Evolutionary conservation across 2,329 filamentous ascomycete genomes (phyloP).

Genomic region (Claviceps capensis): DNA sequence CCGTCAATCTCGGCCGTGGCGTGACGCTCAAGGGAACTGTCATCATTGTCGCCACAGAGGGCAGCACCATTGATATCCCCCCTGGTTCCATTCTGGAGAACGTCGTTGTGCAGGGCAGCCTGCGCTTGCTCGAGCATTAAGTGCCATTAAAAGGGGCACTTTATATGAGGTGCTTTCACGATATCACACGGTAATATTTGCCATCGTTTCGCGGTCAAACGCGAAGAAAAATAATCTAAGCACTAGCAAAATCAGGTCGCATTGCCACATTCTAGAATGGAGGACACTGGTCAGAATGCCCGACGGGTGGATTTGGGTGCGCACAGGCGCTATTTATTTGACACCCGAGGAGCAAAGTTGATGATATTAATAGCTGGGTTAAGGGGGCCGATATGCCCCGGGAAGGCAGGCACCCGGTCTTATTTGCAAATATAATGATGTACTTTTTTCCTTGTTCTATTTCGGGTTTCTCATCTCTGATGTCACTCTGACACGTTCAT

Average conservation of each 20-base stretch:
- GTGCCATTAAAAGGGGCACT: neutral
- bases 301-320: no score
- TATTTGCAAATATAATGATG: no score
- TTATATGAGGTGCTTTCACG: neutral
- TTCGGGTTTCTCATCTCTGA: no score
- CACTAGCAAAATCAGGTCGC: neutral
- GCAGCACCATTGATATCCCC: conserved; percentile 93
- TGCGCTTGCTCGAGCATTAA: conserved; percentile 59
- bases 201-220: neutral
- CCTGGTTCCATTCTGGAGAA: conserved; percentile 96
- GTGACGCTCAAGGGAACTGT: conserved; percentile 96
- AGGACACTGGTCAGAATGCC: neutral
- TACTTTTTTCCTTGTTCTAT: no score
- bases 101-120: conserved; percentile 94
- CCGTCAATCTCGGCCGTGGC: conserved; percentile 89
- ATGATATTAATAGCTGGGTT: neutral
- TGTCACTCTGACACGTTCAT: no score
- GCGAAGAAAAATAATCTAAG: neutral
- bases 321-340: neutral
- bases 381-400: neutral
- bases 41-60: conserved; percentile 96
- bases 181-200: neutral
- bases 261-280: neutral
- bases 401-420: neutral
- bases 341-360: neutral